Evolutionary conservation across 202 grass and related monocot genomes (phyloP), one percentile per base, ranked within the genome.

Genomic region (Panicum hallii): DNA sequence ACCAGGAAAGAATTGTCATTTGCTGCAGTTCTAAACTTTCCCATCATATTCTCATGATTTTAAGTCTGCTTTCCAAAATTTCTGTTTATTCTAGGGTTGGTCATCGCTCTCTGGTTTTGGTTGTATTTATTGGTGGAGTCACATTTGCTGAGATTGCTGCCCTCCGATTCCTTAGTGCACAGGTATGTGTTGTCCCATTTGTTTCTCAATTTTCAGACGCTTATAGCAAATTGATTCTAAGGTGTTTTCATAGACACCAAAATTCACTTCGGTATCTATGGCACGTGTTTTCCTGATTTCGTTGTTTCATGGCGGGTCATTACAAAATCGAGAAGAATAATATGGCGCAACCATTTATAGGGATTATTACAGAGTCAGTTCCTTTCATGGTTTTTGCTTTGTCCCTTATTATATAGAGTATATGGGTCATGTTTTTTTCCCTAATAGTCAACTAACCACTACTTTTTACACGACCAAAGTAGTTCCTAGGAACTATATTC

Each of bases 71-170:
- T 75, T 74, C 2, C 6, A 49, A 63, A 15, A 56, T 57, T 30
- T 73, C 11, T 82, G 40, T 68, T 72, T 82, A 9, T 83, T 44
- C 32, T 80, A 99, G 96, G 88, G 79, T 91, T 87, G 82, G 91
- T 79, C 88, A 86, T 50, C 89, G 93, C 54, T 96, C 93, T 46
- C 66, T 99, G 14, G 96, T 93, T 75, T 86, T 99, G 55, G 90
- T 99, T 83, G 88, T 94, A 69, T 99, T 99, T 75, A 82, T 99
- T 87, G 93, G 96, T 26, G 93, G 93, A 12, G 86, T 94, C 67
- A 94, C 96, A 83, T 99, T 90, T 88, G 93, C 91, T 36, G 96
- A 96, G 72, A 94, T 99, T 88, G 90, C 96, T 94, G 93, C 96
- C 19, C 83, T 99, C 78, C 85, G 96, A 15, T 99, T 99, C 83